A percentile compares a stretch with the other conserved stretches of the same genome.
These are phyloP conservation scores for Apodospora peruviana DNA, from an alignment of 495 filamentous ascomycete genomes.

Conservation along the genomic window DNA sequence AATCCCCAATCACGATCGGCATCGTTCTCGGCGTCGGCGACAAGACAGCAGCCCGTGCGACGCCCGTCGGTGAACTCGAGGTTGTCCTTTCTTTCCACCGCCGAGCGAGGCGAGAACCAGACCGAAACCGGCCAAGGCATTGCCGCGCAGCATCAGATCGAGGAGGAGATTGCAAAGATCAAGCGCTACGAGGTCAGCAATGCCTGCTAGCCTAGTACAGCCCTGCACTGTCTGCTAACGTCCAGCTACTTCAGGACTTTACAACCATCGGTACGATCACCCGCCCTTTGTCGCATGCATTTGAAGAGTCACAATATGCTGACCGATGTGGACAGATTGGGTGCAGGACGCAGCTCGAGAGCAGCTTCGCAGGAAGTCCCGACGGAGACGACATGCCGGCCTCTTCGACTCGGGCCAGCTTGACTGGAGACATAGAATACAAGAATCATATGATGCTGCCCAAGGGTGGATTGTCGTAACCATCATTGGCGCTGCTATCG, in stretches of 20 bases:
- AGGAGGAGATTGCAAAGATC: conserved; percentile 95
- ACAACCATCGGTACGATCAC: conserved; percentile 72
- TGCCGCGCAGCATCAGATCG: conserved; percentile 57
- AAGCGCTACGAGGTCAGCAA: conserved; percentile 80
- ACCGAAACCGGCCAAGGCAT: conserved; percentile 28
- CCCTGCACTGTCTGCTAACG: background rate
- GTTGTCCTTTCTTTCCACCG: conserved; percentile 61
- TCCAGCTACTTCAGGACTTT: conserved; percentile 49
- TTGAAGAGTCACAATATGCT: conserved; percentile 4
- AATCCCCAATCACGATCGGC: conserved; percentile 39
- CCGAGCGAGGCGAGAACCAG: conserved; percentile 52
- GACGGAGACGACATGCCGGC: conserved; percentile 65
- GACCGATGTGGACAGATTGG: conserved; percentile 58
- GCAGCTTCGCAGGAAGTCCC: conserved; percentile 71
- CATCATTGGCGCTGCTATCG: conserved; percentile 86
- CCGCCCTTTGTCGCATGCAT: background rate
- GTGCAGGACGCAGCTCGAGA: conserved; percentile 95
- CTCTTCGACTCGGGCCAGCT: conserved; percentile 67
- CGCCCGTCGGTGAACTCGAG: conserved; percentile 64
- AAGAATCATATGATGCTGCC: conserved; percentile 89
- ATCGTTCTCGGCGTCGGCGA: conserved; percentile 33
- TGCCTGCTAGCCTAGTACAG: background rate
- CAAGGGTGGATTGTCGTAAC: conserved; percentile 98
- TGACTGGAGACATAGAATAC: conserved; percentile 77
- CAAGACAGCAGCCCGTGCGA: conserved; percentile 35